Evolutionary conservation across 2,329 filamentous ascomycete species (phyloP).

Genomic region (Penicillium sp.): DNA sequence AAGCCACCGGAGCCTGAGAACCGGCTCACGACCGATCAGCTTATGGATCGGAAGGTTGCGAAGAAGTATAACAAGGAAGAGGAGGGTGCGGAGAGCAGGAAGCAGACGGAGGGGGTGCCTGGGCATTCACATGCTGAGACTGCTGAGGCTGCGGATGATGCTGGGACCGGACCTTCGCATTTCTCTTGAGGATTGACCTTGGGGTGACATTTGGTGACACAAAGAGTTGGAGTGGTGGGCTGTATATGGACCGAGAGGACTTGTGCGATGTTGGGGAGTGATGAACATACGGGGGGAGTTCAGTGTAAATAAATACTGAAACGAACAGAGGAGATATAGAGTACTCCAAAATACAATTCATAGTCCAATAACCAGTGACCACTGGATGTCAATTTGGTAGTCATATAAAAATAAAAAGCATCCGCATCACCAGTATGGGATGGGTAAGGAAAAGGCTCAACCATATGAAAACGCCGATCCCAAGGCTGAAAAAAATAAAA

Average conservation of each 20-base stretch:
- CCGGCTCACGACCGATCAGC: constrained; percentile 27
- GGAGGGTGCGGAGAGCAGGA: constrained; percentile 11
- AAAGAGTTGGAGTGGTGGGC: background rate
- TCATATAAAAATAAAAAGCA: constrained; percentile 8
- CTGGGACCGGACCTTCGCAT: constrained; percentile 19
- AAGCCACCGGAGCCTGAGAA: constrained; percentile 25
- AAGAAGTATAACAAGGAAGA: constrained; percentile 20
- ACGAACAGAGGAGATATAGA: background rate
- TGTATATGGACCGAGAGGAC: background rate
- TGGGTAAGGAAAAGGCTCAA: background rate
- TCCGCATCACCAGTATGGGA: constrained; percentile 16
- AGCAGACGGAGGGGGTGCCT: constrained; percentile 11
- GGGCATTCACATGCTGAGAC: constrained; percentile 26
- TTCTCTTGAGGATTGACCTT: background rate
- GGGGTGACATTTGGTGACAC: background rate
- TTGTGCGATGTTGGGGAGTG: background rate
- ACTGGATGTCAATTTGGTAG: constrained; percentile 16
- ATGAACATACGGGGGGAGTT: background rate
- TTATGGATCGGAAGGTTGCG: constrained; percentile 26
- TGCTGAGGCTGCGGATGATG: constrained; percentile 12
- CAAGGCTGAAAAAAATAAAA: background rate
- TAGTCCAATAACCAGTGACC: background rate
- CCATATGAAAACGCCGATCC: background rate
- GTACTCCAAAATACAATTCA: background rate
- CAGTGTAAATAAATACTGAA: background rate